A percentile compares a stretch with the other conserved stretches of the same genome.
These are phyloP conservation scores for Penicillium silybi DNA, from an alignment of 495 filamentous ascomycete species.

Conservation along the genomic window DNA sequence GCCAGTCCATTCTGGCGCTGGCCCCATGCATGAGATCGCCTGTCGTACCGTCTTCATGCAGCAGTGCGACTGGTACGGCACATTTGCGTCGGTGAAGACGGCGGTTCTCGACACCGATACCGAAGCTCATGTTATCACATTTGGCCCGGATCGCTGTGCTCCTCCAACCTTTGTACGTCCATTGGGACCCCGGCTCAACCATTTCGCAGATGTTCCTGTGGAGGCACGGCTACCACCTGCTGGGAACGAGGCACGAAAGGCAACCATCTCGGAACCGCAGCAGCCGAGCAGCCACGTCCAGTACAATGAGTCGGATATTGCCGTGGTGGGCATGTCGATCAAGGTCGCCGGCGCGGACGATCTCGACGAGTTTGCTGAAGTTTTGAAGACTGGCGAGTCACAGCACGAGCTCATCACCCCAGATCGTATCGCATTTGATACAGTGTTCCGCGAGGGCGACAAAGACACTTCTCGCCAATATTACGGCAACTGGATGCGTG, in stretches of 20 bases:
- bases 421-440: constrained; percentile 36
- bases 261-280: not conserved
- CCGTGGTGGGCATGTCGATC: constrained; percentile 50
- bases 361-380: constrained; percentile 41
- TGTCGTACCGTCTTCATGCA: constrained; percentile 39
- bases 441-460: constrained; percentile 25
- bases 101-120: constrained; percentile 12
- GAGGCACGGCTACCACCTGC: constrained; percentile 4
- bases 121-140: constrained; percentile 40
- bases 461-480: constrained; percentile 21
- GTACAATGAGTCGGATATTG: constrained; percentile 29
- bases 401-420: constrained; percentile 37
- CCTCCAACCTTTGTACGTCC: constrained; percentile 30
- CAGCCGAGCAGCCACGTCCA: not conserved
- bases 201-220: constrained; percentile 22
- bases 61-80: constrained; percentile 40
- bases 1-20: not conserved
- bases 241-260: not conserved
- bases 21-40: constrained; percentile 28
- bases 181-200: constrained; percentile 18
- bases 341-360: constrained; percentile 47
- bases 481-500: constrained; percentile 46
- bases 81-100: constrained; percentile 12
- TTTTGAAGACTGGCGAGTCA: constrained; percentile 37
- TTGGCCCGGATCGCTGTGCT: constrained; percentile 40